Evolutionary conservation across 306 rosid species (phyloP).

Genomic region (Acacia melanoxylon): DNA sequence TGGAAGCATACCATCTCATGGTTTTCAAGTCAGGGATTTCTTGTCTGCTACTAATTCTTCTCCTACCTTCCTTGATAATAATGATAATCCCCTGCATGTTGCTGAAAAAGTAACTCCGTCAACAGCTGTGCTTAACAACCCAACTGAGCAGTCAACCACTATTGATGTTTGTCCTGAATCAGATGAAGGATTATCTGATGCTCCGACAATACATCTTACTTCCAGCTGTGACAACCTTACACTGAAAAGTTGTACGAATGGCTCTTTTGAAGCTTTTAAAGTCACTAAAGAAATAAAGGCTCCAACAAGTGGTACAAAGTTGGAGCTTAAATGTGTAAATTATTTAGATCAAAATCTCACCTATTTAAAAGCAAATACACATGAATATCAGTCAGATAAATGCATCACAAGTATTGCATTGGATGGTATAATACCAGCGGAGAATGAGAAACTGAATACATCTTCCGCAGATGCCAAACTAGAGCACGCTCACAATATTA

Average conservation of each 20-base stretch:
- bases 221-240: constrained; percentile 22
- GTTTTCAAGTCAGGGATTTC: constrained; percentile 65
- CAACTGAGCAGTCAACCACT: constrained; percentile 28
- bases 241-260: constrained; percentile 20
- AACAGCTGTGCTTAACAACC: constrained; percentile 31
- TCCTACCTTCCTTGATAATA: constrained; percentile 31
- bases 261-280: constrained; percentile 26
- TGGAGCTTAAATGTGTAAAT: constrained; percentile 16
- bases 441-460: constrained; percentile 17
- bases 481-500: constrained; percentile 27
- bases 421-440: constrained; percentile 29
- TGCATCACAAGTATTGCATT: constrained; percentile 25
- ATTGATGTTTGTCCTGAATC: constrained; percentile 33
- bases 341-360: constrained; percentile 26
- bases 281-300: constrained; percentile 26
- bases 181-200: constrained; percentile 32
- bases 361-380: constrained; percentile 25
- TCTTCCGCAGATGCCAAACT: constrained; percentile 21
- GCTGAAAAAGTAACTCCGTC: constrained; percentile 29
- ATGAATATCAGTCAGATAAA: constrained; percentile 28
- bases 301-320: constrained; percentile 27
- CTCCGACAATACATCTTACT: constrained; percentile 15
- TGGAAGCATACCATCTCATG: constrained; percentile 58
- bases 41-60: constrained; percentile 39
- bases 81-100: constrained; percentile 23